Evolutionary conservation across 2,329 filamentous ascomycete genomes (phyloP).

Genomic region (Talaromyces sp.): DNA sequence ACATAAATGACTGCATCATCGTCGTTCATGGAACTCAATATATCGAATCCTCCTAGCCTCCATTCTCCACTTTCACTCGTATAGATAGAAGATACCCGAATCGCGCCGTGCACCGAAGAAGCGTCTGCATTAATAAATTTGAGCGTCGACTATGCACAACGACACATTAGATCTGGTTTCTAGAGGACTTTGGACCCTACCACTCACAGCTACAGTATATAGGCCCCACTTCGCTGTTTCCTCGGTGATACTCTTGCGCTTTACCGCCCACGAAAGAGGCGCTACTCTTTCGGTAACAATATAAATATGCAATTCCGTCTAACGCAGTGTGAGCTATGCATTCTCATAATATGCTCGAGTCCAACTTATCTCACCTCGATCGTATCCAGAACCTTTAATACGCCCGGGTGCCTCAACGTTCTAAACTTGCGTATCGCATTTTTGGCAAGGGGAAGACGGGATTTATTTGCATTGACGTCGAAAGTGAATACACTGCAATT

Average conservation of each 20-base stretch:
- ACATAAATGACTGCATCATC: constrained; percentile 91
- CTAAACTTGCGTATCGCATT: constrained; percentile 93
- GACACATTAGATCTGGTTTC: background rate
- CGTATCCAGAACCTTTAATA: constrained; percentile 90
- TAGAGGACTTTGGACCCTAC: background rate
- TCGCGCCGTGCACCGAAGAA: constrained; percentile 80
- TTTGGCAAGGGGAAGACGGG: constrained; percentile 77
- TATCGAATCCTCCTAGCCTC: constrained; percentile 92
- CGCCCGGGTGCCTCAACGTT: constrained; percentile 87
- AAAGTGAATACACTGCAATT: constrained; percentile 97
- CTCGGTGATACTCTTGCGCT: constrained; percentile 77
- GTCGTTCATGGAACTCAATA: constrained; percentile 91
- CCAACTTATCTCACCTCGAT: constrained; percentile 63
- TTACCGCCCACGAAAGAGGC: constrained; percentile 85
- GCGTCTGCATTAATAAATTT: constrained; percentile 97
- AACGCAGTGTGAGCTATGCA: constrained; percentile 10
- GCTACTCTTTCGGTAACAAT: constrained; percentile 89
- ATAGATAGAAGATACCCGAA: constrained; percentile 83
- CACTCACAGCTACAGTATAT: constrained; percentile 70
- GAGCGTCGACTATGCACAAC: constrained; percentile 64
- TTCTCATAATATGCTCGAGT: background rate
- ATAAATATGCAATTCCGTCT: constrained; percentile 94
- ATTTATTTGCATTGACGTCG: constrained; percentile 76
- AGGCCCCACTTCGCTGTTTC: constrained; percentile 98
- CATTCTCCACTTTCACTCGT: constrained; percentile 96